A percentile compares a stretch with the other conserved stretches of the same genome.
Conservation (phyloP, 108 stramenopile genomes). For the Aurantiochytrium sp. region DNA sequence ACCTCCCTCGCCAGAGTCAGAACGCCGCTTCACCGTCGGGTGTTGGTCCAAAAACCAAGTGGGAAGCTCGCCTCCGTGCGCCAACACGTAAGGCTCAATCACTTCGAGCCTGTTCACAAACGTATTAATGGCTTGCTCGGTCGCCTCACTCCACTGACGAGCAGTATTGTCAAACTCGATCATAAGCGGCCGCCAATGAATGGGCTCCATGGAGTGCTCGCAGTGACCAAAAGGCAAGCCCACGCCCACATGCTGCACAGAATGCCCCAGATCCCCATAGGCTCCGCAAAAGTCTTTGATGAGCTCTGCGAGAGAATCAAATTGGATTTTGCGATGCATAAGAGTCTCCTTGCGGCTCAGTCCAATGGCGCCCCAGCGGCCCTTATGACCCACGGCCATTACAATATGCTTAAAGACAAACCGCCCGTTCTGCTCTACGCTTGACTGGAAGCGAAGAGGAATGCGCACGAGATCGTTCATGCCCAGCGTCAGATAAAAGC, state of each 20-base stretch:
- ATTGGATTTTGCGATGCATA: slow-evolving; percentile 45
- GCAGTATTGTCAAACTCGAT: neutral
- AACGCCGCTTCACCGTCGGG: neutral
- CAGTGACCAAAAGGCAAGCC: slow-evolving; percentile 49
- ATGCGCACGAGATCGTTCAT: slow-evolving; percentile 34
- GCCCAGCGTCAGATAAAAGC: slow-evolving; percentile 38
- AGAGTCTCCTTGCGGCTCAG: slow-evolving; percentile 37
- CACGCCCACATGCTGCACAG: slow-evolving; percentile 41
- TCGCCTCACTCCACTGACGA: neutral
- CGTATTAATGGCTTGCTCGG: neutral
- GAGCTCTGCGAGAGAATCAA: slow-evolving; percentile 23
- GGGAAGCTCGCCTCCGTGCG: neutral
- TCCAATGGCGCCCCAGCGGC: slow-evolving; percentile 48
- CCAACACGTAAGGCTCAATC: neutral
- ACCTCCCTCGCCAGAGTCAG: neutral
- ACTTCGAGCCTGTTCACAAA: neutral
- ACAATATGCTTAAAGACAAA: slow-evolving; percentile 46
- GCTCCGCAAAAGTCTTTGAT: slow-evolving; percentile 32
- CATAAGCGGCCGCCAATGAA: slow-evolving; percentile 46
- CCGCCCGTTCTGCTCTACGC: neutral
- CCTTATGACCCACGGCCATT: slow-evolving; percentile 27
- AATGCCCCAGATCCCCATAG: slow-evolving; percentile 38
- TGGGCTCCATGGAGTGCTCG: slow-evolving; percentile 30
- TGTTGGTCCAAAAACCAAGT: neutral
- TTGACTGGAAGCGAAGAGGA: slow-evolving; percentile 45